Evolutionary conservation across 2,329 filamentous ascomycete species (phyloP).

Genomic region (Ampelomyces quisqualis): DNA sequence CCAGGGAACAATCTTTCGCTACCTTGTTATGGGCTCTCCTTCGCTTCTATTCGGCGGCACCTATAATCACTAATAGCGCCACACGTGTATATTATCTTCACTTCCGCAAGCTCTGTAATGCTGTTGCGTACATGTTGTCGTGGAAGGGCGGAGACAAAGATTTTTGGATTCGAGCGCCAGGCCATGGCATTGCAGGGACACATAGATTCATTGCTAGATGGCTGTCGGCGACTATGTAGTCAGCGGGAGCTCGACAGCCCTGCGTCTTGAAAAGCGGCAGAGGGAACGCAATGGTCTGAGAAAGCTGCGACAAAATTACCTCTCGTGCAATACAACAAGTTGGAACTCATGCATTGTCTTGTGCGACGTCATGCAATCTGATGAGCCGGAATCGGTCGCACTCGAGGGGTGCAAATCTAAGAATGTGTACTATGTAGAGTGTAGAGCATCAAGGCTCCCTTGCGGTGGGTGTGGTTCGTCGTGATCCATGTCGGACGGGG

Average conservation of each 20-base stretch:
- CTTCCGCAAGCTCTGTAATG: slow-evolving; percentile 15
- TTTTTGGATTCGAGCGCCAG: slow-evolving; percentile 2
- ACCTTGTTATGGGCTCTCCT: too few species aligned
- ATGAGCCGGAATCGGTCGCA: too few species aligned
- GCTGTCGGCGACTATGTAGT: slow-evolving; percentile 4
- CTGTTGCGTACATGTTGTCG: slow-evolving; percentile 30
- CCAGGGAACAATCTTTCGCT: background rate
- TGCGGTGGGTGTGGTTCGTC: too few species aligned
- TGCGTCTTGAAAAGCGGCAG: slow-evolving; percentile 3
- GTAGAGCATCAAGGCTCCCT: too few species aligned
- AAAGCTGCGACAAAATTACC: slow-evolving; percentile 14
- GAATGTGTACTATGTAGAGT: too few species aligned
- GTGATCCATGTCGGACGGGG: slow-evolving; percentile 1
- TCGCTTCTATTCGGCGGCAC: slow-evolving; percentile 8
- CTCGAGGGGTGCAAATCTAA: too few species aligned
- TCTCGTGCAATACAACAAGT: slow-evolving; percentile 6
- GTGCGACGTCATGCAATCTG: too few species aligned
- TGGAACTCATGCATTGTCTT: background rate
- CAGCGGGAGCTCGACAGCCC: background rate
- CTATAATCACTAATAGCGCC: slow-evolving; percentile 20
- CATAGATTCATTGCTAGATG: slow-evolving; percentile 8
- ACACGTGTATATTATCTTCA: slow-evolving; percentile 25
- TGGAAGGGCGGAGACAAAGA: background rate
- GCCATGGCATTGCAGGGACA: slow-evolving; percentile 2
- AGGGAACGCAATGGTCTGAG: slow-evolving; percentile 12